Conservation (phyloP, 2,329 filamentous ascomycete genomes). For the Aspergillus fumigatus region DNA sequence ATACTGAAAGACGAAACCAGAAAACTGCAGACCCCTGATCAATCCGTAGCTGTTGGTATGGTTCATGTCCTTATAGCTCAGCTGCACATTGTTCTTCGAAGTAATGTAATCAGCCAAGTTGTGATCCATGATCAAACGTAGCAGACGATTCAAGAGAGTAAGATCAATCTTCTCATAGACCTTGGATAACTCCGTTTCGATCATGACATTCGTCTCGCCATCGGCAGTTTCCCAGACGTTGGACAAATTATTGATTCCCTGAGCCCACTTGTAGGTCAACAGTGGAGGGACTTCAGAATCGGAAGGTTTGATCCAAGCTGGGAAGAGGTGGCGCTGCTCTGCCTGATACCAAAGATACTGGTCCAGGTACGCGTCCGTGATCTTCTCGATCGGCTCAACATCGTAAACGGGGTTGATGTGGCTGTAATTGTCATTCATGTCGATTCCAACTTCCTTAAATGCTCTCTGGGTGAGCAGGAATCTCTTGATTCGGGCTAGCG, state of each 20-base stretch:
- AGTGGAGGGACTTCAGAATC: conserved; percentile 96
- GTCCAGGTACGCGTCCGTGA: conserved; percentile 96
- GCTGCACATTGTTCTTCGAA: conserved; percentile 97
- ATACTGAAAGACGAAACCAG: conserved; percentile 97
- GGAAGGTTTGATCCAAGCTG: conserved; percentile 97
- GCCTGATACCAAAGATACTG: conserved; percentile 99
- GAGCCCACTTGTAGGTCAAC: conserved; percentile 96
- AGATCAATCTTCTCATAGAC: conserved; percentile 99
- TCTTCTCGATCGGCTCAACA: conserved; percentile 98
- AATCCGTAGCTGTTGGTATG: conserved; percentile 98
- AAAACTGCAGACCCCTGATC: conserved; percentile 97
- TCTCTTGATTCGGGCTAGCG: conserved; percentile 91
- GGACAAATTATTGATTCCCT: conserved; percentile 96
- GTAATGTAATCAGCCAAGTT: conserved; percentile 99
- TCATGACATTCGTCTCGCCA: conserved; percentile 97
- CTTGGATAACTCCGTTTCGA: conserved; percentile 97
- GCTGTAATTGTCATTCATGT: conserved; percentile 99
- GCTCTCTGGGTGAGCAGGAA: conserved; percentile 95
- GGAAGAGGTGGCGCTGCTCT: conserved; percentile 93
- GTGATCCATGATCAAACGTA: conserved; percentile 97
- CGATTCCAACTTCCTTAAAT: conserved; percentile 98
- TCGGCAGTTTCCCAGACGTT: conserved; percentile 92
- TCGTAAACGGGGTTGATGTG: conserved; percentile 99
- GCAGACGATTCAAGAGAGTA: conserved; percentile 85
- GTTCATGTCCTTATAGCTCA: conserved; percentile 99